Evolutionary conservation across 2,329 filamentous ascomycete species (phyloP).

Genomic region (Aureobasidium vineae): DNA sequence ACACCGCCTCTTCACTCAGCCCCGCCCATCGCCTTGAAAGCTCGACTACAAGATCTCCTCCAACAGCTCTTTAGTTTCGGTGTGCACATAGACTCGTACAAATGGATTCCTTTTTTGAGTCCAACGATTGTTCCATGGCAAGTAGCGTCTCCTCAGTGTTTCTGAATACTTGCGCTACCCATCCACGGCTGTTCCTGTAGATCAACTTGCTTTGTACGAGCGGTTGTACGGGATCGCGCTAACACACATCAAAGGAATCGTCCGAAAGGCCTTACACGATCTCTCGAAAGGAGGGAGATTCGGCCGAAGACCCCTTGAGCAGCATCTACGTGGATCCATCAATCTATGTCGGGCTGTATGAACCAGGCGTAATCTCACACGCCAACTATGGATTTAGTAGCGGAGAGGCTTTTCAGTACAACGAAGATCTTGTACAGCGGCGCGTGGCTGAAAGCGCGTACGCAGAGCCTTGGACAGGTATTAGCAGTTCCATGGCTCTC

Average conservation of each 20-base stretch:
- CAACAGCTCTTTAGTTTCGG: not conserved
- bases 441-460: conserved; percentile 15
- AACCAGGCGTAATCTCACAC: not conserved
- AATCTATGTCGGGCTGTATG: not conserved
- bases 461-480: conserved; percentile 18
- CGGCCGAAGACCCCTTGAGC: conserved; percentile 15
- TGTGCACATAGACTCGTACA: conserved; percentile 13
- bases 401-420: not conserved
- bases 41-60: conserved; percentile 8
- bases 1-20: conserved; percentile 23
- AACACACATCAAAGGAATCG: conserved; percentile 9
- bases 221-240: conserved; percentile 7
- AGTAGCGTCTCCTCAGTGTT: conserved; percentile 1
- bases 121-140: conserved; percentile 11
- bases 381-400: not conserved
- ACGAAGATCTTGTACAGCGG: conserved; percentile 20
- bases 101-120: conserved; percentile 19
- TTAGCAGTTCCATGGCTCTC: not conserved
- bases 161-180: conserved; percentile 17
- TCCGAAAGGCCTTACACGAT: not conserved
- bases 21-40: conserved; percentile 4
- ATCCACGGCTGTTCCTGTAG: conserved; percentile 23
- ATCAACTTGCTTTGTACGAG: not conserved
- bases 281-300: not conserved
- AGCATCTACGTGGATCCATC: not conserved